Evolutionary conservation across 176 grass and related monocot genomes (phyloP), one percentile per base, ranked within the genome.

Genomic region (Avena eriantha): DNA sequence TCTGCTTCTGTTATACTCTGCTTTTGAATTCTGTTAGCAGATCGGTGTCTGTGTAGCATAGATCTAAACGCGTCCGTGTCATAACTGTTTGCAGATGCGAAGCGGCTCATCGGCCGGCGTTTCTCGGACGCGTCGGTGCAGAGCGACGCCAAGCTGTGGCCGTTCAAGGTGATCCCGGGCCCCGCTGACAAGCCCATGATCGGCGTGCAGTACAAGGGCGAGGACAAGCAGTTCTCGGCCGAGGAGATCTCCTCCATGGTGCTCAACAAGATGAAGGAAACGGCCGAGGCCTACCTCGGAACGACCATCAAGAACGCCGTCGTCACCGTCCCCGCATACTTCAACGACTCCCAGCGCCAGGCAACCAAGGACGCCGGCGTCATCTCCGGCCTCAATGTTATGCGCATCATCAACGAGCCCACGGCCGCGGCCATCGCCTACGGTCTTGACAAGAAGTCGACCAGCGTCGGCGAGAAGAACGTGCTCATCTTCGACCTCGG

Each of bases 401-500:
- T 93, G 93, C 89, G 93, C 65, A 97, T 97, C 79, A 95, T 97
- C 87, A 95, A 97, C 48, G 95, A 97, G 80, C 95, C 93, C 15
- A 97, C 95, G 0, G 95, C 95, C 22, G 93, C 95, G 3, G 95
- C 93, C 57, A 95, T 97, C 66, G 95, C 95, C 70, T 97, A 97
- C 65, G 93, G 93, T 3, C 90, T 97, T 18, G 95, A 97, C 73
- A 97, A 97, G 89, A 97, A 97, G 83, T 89, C 95, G n/a, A 91
- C 73, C 87, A 95, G 90, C 74, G 90, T 70, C 47, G 95, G 95
- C 3, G 95, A 97, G 93, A 97, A 97, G 91, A 97, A 97, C 49
- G 95, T 97, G 51, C 89, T 97, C 73, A 97, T 97, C 89, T 97
- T 97, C 76, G 95, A 97, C 51, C 90, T 97, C 56, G 95, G 95